These are phyloP conservation scores for Quercus mongolica DNA, from an alignment of 306 rosid genomes.

Conservation along the genomic window DNA sequence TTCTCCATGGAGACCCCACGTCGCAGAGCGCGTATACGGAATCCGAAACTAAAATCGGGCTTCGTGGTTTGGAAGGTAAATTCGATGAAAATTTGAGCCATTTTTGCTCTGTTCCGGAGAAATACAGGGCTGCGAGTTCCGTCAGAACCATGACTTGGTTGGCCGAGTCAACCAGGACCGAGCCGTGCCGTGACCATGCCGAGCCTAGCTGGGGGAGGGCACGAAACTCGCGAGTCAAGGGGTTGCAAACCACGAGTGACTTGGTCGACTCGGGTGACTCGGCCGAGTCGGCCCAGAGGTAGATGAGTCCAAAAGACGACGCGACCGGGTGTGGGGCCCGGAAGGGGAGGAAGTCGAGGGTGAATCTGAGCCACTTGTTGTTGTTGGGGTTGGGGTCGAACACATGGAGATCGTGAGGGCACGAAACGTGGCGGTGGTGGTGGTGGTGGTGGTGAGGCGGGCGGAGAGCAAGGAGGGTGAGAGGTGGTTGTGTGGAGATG, in stretches of 20 bases:
- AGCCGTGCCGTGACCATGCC: constrained; percentile 93
- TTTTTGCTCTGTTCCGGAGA: constrained; percentile 37
- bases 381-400: constrained; percentile 64
- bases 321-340: constrained; percentile 80
- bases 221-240: constrained; percentile 63
- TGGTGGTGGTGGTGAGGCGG: constrained; percentile 42
- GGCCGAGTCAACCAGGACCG: constrained; percentile 68
- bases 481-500: constrained; percentile 54
- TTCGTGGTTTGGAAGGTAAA: constrained; percentile 81
- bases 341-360: constrained; percentile 76
- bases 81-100: constrained; percentile 85
- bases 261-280: constrained; percentile 38
- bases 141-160: constrained; percentile 77
- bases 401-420: constrained; percentile 42
- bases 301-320: constrained; percentile 70
- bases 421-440: constrained; percentile 23
- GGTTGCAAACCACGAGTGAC: constrained; percentile 74
- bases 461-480: constrained; percentile 68
- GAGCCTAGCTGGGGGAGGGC: constrained; percentile 83
- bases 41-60: constrained; percentile 61
- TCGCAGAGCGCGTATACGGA: constrained; percentile 78
- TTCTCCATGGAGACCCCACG: constrained; percentile 90
- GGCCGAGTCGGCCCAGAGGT: constrained; percentile 75
- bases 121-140: constrained; percentile 79
- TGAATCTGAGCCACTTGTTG: constrained; percentile 54